Base-by-base conservation (phyloP, 352 stramenopile genomes). In the Pilasporangium apinafurcum region DNA sequence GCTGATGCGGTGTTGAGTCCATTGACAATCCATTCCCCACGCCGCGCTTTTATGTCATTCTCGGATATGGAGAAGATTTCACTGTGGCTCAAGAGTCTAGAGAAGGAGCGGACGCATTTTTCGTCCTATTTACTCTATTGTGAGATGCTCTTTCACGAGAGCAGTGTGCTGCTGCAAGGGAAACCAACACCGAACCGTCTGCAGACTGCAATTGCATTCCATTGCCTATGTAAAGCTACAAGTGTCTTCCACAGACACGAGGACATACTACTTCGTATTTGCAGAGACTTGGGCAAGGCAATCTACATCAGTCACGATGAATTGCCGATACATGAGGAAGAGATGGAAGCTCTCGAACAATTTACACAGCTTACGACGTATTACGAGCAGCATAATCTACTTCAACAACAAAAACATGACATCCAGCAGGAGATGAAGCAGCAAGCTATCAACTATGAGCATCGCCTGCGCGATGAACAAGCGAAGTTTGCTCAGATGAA, bases 121-220 rank as follows among this genome's bases (percentile, higher is more conserved):
- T 64, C 65, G 33, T 90, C 78, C 20, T 90, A 83, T 41, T 74
- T 69, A 32, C 54, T 87, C 24, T 87, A 86, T 39, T 86, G 74
- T 34, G 69, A 90, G 39, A 83, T 79, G 57, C 56, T 87, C 8
- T 85, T 90, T 39, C 69, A 56, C 26, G 75, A 90, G 40, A 81
- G 67, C 31, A 57, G 59, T 22, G 64, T 77, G 20, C 42, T 90
- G 14, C 59, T 70, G n/a, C 61, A 66, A 20, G 78, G 75, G 22
- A 87, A 90, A 44, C 50, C 67, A 0, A 64, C 53, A 25, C 78
- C 78, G 1, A 90, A 90, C 35, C 69, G 75, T 0, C 50, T 90
- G 20, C 72, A 85, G 44, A 87, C 78, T 0, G 78, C 78, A 1
- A 59, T 87, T 24, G 78, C 78, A 7, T 86, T 90, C 48, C 70